Conservation (phyloP, 2,329 filamentous ascomycete genomes). For the Monosporascus sp. region DNA sequence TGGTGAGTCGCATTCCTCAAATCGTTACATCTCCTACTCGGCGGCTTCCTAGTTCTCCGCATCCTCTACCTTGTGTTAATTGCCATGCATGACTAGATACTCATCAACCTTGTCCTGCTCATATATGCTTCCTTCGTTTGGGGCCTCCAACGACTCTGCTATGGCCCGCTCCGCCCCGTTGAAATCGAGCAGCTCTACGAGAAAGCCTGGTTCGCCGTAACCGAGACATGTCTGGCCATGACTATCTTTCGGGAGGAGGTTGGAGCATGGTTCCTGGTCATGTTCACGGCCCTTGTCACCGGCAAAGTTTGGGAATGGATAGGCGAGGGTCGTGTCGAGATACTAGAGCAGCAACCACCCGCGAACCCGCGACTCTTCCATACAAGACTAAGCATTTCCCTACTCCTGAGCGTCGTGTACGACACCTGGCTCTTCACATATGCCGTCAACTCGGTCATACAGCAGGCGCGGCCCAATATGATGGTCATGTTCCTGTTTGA, state of each 20-base stretch:
- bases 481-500: slow-evolving; percentile 99
- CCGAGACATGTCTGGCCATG: slow-evolving; percentile 95
- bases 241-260: slow-evolving; percentile 96
- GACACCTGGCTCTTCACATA: slow-evolving; percentile 77
- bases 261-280: slow-evolving; percentile 88
- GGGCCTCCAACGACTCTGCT: slow-evolving; percentile 83
- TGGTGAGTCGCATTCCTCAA: slow-evolving; percentile 51
- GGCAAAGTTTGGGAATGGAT: slow-evolving; percentile 99
- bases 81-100: slow-evolving; percentile 50
- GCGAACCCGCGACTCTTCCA: slow-evolving; percentile 87
- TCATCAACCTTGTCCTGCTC: slow-evolving; percentile 86
- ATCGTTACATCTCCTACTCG: background rate
- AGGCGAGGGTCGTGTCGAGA: slow-evolving; percentile 87
- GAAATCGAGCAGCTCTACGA: slow-evolving; percentile 97
- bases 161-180: slow-evolving; percentile 82
- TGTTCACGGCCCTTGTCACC: slow-evolving; percentile 89
- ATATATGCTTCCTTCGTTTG: slow-evolving; percentile 77
- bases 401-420: slow-evolving; percentile 74
- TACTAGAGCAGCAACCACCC: slow-evolving; percentile 91
- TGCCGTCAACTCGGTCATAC: slow-evolving; percentile 74
- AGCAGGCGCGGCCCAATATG: slow-evolving; percentile 89
- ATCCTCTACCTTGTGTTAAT: slow-evolving; percentile 7
- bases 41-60: background rate
- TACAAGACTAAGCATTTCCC: slow-evolving; percentile 69
- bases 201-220: slow-evolving; percentile 96